Evolutionary conservation across 345 rosid genomes (phyloP), one percentile per base, ranked within the genome.

Genomic region (Populus euphratica): DNA sequence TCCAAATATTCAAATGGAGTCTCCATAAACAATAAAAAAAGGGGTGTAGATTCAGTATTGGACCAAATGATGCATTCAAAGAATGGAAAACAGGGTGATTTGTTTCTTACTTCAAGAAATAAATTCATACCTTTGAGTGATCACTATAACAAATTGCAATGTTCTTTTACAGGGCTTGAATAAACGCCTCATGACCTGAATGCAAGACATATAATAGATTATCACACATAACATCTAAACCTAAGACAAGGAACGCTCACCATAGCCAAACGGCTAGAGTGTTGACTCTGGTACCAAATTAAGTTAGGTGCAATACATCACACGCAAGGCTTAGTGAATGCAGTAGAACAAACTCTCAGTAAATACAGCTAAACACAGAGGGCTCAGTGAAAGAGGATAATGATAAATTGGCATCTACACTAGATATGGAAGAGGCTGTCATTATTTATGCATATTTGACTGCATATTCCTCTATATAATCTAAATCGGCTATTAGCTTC

Each of bases 141-240:
- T 83, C 86, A 39, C 83, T 73, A 83, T 74, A 31, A 83, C 83
- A 80, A 83, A 83, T 65, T 80, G 72, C 36, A 83, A 56, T n/a
- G 83, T 83, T 10, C 74, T 77, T 77, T 79, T 83, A 54, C 83
- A 83, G 43, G 86, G 86, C 74, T 78, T 80, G 83, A 77, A 83
- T 43, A 83, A 77, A 35, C 81, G 86, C 86, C 70, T 76, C 86
- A 83, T 83, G 70, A 83, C 86, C 86, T 83, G 72, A 66, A 23
- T 23, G 65, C 2, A 63, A 14, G 25, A 72, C 50, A 39, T 38
- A 65, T 50, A 21, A 77, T 27, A 13, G 14, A 49, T 11, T 16
- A 41, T 65, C 25, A 67, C 39, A n/a, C 27, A 23, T 44, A 25
- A 31, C 29, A 44, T 44, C 13, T 44, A 27, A 52, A 64, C 69